Base-by-base conservation (phyloP, 192 early-diverging fungal genomes). In the Coemansia sp. region DNA sequence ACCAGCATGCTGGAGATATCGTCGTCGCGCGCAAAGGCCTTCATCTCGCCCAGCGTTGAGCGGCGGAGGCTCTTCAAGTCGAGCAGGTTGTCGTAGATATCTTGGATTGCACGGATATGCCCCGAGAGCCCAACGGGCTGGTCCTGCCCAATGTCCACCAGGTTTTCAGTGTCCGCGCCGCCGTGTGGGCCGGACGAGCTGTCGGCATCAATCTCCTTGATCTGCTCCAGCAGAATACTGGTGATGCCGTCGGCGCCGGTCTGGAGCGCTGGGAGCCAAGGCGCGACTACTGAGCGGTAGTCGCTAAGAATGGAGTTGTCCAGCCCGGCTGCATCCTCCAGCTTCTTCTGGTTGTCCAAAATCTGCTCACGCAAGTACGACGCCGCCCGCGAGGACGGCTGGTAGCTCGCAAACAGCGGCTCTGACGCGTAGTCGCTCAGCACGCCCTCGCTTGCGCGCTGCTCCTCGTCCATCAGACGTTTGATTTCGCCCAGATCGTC, bases 401-500 rank as follows among this genome's bases (percentile, higher is more conserved):
- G 78, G 45, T 92, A 90, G 25, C 85, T 81, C 87, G 89, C 95
- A 32, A 74, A 74, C 30, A 62, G 23, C 19, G 64, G 64, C 29
- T 79, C 77, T 18, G 88, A 83, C n/a, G 77, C 77, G 56, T 87
- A 88, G 44, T 89, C 85, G n/a, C 72, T 86, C 49, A 87, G 51
- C 54, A 84, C 72, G 3, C 51, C 60, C 40, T 95, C 91, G 59
- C 86, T 91, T 26, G 89, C 88, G 41, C 77, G 78, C 56, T 88
- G 87, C 77, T 98, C 94, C 22, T 87, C 82, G 51, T 98, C 94
- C 34, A 98, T 58, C 21, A 78, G 47, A 47, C 84, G 37, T 4
- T 77, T 76, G 19, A 82, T 55, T 7, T 85, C 79, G 56, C 84
- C 80, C 26, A 98, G 67, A 7, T 64, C 58, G 18, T 86, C 83